Conservation (phyloP, 441 rosid species). For the Gossypium gossypioides region DNA sequence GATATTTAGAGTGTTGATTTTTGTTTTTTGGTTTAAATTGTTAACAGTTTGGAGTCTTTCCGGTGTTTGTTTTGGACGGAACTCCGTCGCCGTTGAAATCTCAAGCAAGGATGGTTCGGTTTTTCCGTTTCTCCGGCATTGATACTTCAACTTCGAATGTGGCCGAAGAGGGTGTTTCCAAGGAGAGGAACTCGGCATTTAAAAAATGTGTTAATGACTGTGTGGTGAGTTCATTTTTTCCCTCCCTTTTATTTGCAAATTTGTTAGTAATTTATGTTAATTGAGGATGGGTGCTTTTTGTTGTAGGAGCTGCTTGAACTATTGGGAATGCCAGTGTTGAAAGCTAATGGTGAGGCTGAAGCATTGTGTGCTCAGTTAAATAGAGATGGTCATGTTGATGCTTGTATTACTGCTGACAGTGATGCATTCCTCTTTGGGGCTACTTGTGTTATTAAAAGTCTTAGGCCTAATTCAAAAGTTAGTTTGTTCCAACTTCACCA, state of each 20-base stretch:
- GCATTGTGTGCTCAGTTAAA: constrained; percentile 82
- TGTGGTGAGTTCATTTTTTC: constrained; percentile 40
- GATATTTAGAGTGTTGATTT: neutral
- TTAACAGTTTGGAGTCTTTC: constrained; percentile 75
- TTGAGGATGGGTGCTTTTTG: neutral
- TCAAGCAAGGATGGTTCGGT: constrained; percentile 50
- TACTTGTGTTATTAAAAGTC: constrained; percentile 57
- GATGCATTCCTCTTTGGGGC: constrained; percentile 92
- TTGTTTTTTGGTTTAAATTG: neutral
- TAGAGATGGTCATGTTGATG: constrained; percentile 62
- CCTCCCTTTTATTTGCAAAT: neutral
- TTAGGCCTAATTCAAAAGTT: constrained; percentile 71
- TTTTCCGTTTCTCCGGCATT: constrained; percentile 46
- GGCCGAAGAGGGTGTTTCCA: constrained; percentile 40
- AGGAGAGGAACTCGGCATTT: constrained; percentile 57
- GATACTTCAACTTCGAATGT: constrained; percentile 30
- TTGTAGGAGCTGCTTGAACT: constrained; percentile 61
- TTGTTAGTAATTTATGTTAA: neutral
- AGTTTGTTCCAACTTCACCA: neutral
- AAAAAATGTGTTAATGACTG: constrained; percentile 57
- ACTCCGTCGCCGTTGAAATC: constrained; percentile 75
- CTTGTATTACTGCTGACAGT: constrained; percentile 83
- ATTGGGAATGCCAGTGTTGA: constrained; percentile 70
- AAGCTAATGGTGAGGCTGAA: constrained; percentile 86
- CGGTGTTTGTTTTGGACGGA: constrained; percentile 77